These are phyloP conservation scores for Malus sieversii DNA, from an alignment of 306 rosid genomes.

Conservation along the genomic window DNA sequence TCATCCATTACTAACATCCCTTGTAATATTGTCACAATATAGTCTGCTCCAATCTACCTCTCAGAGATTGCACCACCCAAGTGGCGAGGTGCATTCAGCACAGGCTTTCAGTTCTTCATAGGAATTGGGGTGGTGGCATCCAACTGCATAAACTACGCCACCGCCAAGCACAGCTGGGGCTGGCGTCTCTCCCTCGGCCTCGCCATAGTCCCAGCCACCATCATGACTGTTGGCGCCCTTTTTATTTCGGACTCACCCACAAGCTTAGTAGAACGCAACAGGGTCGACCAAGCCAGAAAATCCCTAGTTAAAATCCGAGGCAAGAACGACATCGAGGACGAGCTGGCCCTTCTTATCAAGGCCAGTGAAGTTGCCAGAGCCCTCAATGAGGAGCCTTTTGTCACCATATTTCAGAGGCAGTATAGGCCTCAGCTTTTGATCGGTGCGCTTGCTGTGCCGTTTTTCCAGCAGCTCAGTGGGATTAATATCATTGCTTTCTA, in stretches of 20 bases:
- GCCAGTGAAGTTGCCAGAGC: constrained; percentile 24
- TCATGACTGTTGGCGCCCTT: constrained; percentile 44
- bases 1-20: background rate
- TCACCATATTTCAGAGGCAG: constrained; percentile 35
- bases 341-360: constrained; percentile 33
- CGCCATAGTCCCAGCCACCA: constrained; percentile 41
- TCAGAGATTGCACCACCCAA: constrained; percentile 70
- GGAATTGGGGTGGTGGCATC: constrained; percentile 49
- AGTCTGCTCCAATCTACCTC: constrained; percentile 69
- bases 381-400: constrained; percentile 33
- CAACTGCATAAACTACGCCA: constrained; percentile 48
- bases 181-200: constrained; percentile 73
- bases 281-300: constrained; percentile 34
- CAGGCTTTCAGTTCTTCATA: constrained; percentile 59
- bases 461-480: constrained; percentile 58
- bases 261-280: constrained; percentile 54
- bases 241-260: constrained; percentile 50
- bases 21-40: background rate
- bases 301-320: constrained; percentile 47
- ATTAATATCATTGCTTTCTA: constrained; percentile 66
- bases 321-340: constrained; percentile 34
- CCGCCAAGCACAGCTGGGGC: constrained; percentile 47
- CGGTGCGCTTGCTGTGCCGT: constrained; percentile 35
- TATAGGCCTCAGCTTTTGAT: constrained; percentile 64
- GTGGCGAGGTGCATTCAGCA: constrained; percentile 73